Conservation (phyloP, 768 basidiomycete genomes). For the Krasilnikovozyma curviuscula region DNA sequence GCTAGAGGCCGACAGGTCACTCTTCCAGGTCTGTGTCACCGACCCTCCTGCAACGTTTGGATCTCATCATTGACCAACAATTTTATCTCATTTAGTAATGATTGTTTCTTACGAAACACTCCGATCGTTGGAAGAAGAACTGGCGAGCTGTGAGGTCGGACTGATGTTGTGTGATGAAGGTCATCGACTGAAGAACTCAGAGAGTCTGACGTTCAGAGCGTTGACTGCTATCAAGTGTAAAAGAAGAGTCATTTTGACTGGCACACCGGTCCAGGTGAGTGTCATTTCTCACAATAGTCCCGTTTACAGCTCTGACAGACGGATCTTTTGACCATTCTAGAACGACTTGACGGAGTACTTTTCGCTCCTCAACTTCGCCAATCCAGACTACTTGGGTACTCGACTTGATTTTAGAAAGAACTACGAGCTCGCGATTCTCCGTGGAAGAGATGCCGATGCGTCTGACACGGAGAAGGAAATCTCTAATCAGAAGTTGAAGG, state of each 20-base stretch:
- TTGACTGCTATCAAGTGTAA: constrained; percentile 65
- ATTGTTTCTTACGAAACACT: constrained; percentile 97
- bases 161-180: constrained; percentile 93
- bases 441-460: constrained; percentile 75
- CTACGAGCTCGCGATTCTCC: constrained; percentile 76
- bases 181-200: constrained; percentile 83
- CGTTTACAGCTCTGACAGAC: background rate
- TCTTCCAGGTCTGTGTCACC: constrained; percentile 51
- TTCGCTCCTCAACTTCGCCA: constrained; percentile 78
- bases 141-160: constrained; percentile 65
- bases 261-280: constrained; percentile 43
- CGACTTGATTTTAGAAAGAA: constrained; percentile 87
- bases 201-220: constrained; percentile 70
- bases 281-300: background rate
- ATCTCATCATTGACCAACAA: background rate
- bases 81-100: constrained; percentile 44
- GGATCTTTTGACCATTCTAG: background rate
- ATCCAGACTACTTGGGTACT: constrained; percentile 70
- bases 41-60: no score
- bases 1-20: constrained; percentile 76
- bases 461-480: constrained; percentile 55
- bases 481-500: constrained; percentile 76
- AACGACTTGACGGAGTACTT: constrained; percentile 51
- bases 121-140: constrained; percentile 52
- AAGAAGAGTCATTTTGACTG: constrained; percentile 79